Conservation (phyloP, 2,329 filamentous ascomycete genomes). For the Nigrospora osmanthi region DNA sequence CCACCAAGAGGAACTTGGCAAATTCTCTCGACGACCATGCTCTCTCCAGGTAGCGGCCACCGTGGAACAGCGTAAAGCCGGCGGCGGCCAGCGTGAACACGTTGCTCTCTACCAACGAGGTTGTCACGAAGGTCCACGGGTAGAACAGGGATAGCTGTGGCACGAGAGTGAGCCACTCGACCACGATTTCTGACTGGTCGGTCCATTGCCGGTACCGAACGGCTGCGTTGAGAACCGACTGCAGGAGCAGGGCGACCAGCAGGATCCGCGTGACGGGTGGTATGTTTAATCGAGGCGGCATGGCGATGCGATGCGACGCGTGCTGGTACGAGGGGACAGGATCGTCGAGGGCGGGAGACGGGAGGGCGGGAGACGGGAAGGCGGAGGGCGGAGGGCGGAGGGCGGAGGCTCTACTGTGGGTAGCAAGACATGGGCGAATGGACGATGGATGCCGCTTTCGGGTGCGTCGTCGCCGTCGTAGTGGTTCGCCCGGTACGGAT, state of each 20-base stretch:
- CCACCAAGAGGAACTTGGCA: conserved; percentile 77
- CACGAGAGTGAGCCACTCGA: conserved; percentile 82
- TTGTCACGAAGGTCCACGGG: conserved; percentile 85
- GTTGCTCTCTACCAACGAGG: conserved; percentile 88
- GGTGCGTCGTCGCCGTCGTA: too few relatives aligned
- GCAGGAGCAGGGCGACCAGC: conserved; percentile 64
- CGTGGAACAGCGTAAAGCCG: conserved; percentile 75
- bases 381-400: not conserved
- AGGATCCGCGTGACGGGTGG: conserved; percentile 83
- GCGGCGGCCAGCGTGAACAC: conserved; percentile 78
- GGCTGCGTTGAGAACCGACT: conserved; percentile 76
- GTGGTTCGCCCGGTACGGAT: too few relatives aligned
- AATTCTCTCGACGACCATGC: conserved; percentile 92
- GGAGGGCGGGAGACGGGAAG: not conserved
- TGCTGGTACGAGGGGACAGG: not conserved
- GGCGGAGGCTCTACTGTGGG: not conserved
- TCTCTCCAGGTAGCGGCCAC: conserved; percentile 88
- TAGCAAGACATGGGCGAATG: too few relatives aligned
- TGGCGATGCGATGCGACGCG: conserved; percentile 24
- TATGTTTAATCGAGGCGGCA: conserved; percentile 83
- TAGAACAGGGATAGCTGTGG: conserved; percentile 78
- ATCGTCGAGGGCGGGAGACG: too few relatives aligned
- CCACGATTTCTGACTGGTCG: conserved; percentile 55
- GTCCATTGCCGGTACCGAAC: conserved; percentile 67
- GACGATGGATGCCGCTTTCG: too few relatives aligned